Percentiles rank a stretch among this genome's conserved stretches.
Evolutionary conservation across 208 protist genomes (phyloP).

Genomic region (Endotrypanum monterogeii): DNA sequence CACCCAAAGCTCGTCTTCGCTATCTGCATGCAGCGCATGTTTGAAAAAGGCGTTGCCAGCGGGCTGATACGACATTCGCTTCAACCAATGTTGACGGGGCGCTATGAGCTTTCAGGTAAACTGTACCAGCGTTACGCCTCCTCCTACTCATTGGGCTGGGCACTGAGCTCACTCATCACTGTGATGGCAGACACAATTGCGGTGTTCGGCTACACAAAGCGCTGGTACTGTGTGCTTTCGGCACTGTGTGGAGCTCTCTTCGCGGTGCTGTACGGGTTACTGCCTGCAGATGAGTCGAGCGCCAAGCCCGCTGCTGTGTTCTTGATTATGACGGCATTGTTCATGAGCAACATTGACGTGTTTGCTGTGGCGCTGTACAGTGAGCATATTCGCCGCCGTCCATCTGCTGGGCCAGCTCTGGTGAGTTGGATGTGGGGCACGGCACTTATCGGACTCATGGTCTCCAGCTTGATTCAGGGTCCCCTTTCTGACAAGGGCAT

Average conservation of each 20-base stretch:
- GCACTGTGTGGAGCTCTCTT: conserved; percentile 49
- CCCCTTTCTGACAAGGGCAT: conserved; percentile 52
- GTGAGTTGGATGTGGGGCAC: conserved; percentile 69
- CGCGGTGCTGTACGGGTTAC: conserved; percentile 50
- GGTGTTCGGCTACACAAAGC: conserved; percentile 73
- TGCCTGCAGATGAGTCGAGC: conserved; percentile 40
- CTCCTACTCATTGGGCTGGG: conserved; percentile 57
- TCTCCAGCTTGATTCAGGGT: conserved; percentile 45
- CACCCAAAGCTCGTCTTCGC: conserved; percentile 46
- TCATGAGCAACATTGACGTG: conserved; percentile 68
- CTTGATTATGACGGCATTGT: conserved; percentile 53
- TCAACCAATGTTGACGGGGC: conserved; percentile 54
- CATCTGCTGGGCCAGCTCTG: conserved; percentile 39
- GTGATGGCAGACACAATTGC: conserved; percentile 66
- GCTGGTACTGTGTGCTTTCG: conserved; percentile 67
- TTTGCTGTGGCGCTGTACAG: conserved; percentile 74
- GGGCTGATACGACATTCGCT: conserved; percentile 46
- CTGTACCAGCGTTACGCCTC: conserved; percentile 60
- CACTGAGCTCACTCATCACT: conserved; percentile 67
- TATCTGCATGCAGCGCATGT: conserved; percentile 52
- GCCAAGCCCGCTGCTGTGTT: conserved; percentile 42
- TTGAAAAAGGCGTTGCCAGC: conserved; percentile 59
- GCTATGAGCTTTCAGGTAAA: conserved; percentile 38
- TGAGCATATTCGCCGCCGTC: conserved; percentile 48
- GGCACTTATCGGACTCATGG: conserved; percentile 43